phyloP scores from a whole-genome alignment of 352 stramenopile species.

The Chrysophaeum taylorii region DNA sequence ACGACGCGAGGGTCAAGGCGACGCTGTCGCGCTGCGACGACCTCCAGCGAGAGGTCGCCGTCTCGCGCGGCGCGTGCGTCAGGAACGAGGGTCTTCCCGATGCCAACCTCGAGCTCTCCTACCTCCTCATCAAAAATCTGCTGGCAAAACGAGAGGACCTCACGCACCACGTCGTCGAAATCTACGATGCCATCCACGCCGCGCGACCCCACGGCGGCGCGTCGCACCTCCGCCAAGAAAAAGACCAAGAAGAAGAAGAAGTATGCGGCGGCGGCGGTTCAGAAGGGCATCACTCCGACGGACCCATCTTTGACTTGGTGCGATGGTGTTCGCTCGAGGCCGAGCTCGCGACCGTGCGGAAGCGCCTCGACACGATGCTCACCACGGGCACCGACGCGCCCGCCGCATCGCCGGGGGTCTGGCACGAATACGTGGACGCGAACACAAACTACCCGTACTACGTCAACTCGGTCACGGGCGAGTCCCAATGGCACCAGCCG shows the following conservation, averaged over 20 bases:
- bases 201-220: background rate
- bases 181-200: background rate
- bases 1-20: background rate
- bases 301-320: too few relatives aligned
- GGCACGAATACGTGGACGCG: background rate
- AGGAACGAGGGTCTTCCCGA: background rate
- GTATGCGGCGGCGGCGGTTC: background rate
- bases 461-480: background rate
- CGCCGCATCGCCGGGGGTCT: background rate
- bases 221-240: background rate
- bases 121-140: background rate
- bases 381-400: background rate
- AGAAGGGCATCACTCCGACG: background rate
- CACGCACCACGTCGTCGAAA: background rate
- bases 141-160: background rate
- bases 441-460: background rate
- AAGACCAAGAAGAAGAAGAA: background rate
- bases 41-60: background rate
- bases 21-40: background rate
- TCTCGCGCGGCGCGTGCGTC: background rate
- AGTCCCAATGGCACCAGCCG: background rate
- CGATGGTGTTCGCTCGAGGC: background rate
- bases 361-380: background rate
- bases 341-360: background rate
- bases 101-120: background rate